Evolutionary conservation across 768 basidiomycete species (phyloP).

Genomic region (Tricholoma furcatifolium): DNA sequence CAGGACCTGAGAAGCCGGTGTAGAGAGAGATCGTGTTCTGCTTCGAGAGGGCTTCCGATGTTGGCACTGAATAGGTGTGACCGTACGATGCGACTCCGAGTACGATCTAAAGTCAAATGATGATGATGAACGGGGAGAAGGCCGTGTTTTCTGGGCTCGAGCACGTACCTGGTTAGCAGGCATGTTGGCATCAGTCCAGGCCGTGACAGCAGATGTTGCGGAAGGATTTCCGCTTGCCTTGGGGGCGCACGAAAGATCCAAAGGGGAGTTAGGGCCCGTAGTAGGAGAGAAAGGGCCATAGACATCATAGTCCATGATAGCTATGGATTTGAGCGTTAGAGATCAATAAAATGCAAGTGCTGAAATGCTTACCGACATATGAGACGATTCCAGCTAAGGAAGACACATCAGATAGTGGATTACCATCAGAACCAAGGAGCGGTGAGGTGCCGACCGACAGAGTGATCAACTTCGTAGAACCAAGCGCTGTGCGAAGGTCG

Average conservation of each 20-base stretch:
- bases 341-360: background rate
- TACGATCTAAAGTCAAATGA: constrained; percentile 42
- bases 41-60: constrained; percentile 29
- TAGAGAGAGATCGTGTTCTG: constrained; percentile 37
- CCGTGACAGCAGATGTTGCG: constrained; percentile 63
- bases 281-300: constrained; percentile 37
- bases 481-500: constrained; percentile 54
- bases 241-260: constrained; percentile 65
- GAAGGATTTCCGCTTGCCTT: constrained; percentile 57
- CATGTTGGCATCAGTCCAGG: constrained; percentile 79
- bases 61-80: constrained; percentile 59
- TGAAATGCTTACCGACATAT: constrained; percentile 32
- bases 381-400: constrained; percentile 66
- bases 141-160: background rate
- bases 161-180: constrained; percentile 42
- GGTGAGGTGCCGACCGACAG: constrained; percentile 44
- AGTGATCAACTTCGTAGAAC: constrained; percentile 47
- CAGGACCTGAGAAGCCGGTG: constrained; percentile 45
- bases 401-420: constrained; percentile 66
- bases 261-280: constrained; percentile 83
- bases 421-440: constrained; percentile 48
- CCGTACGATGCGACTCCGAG: constrained; percentile 84
- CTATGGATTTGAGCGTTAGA: constrained; percentile 23
- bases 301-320: constrained; percentile 65
- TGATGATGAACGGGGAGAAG: background rate